Conservation (phyloP, 1,284 basidiomycete genomes). For the Microbotryum lychnidis-dioicae region DNA sequence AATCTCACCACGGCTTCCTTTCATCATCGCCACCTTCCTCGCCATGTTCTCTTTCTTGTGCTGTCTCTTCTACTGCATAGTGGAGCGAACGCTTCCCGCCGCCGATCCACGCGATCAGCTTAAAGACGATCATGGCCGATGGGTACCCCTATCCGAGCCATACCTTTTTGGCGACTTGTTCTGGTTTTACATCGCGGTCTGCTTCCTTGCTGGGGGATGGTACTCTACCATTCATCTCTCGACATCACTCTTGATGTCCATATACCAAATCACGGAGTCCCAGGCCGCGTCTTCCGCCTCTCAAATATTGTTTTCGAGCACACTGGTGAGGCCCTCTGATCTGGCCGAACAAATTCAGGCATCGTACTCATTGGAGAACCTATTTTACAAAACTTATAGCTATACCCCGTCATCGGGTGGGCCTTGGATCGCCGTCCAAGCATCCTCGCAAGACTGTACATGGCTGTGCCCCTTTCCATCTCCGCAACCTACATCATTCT, state of each 20-base stretch:
- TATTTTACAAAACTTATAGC: not conserved
- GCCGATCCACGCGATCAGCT: not conserved
- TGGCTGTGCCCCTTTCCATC: constrained; percentile 6
- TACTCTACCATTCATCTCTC: constrained; percentile 23
- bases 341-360: not conserved
- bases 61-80: constrained; percentile 10
- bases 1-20: constrained; percentile 18
- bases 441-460: constrained; percentile 7
- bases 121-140: not conserved
- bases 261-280: constrained; percentile 8
- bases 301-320: constrained; percentile 6
- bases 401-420: constrained; percentile 15
- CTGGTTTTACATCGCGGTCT: constrained; percentile 8
- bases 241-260: constrained; percentile 9
- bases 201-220: constrained; percentile 22
- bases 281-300: constrained; percentile 10
- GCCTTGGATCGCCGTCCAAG: constrained; percentile 8
- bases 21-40: constrained; percentile 11
- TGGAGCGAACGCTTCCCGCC: not conserved
- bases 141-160: not conserved
- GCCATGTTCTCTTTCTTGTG: constrained; percentile 14
- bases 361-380: not conserved
- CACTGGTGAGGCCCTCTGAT: constrained; percentile 4
- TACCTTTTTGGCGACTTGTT: constrained; percentile 12
- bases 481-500: constrained; percentile 1